Evolutionary conservation across 2,329 filamentous ascomycete species (phyloP).

Genomic region (Hypoxylon sp.): DNA sequence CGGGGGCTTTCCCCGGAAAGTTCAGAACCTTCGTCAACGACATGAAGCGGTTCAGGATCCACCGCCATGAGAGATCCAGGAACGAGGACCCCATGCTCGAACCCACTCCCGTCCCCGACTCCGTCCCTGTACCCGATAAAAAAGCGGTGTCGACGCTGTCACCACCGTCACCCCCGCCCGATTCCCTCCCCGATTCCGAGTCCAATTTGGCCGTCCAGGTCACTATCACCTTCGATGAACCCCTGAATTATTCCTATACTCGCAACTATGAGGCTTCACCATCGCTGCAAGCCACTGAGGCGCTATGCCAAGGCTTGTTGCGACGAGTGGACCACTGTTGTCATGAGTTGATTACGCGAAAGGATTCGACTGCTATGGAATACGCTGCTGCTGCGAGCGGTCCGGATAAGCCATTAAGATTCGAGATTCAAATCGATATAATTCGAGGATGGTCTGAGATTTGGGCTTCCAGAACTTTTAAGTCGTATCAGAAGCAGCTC

Average conservation of each 20-base stretch:
- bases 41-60: constrained; percentile 40
- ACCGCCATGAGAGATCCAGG: constrained; percentile 33
- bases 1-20: constrained; percentile 37
- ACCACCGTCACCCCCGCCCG: too few relatives aligned
- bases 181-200: constrained; percentile 31
- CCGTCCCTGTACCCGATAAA: constrained; percentile 1
- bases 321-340: constrained; percentile 61
- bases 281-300: constrained; percentile 54
- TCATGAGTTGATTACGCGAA: constrained; percentile 62
- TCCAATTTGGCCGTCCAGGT: constrained; percentile 53
- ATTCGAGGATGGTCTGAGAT: constrained; percentile 51
- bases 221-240: constrained; percentile 56
- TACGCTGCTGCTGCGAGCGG: constrained; percentile 48
- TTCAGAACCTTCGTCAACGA: constrained; percentile 43
- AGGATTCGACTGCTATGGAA: constrained; percentile 58
- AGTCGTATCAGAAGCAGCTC: constrained; percentile 60
- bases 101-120: constrained; percentile 10
- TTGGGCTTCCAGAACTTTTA: constrained; percentile 56
- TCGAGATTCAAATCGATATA: constrained; percentile 59
- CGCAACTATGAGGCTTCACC: constrained; percentile 58
- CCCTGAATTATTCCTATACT: constrained; percentile 54
- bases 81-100: constrained; percentile 20
- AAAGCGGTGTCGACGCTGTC: constrained; percentile 22
- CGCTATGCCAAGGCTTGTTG: constrained; percentile 59
- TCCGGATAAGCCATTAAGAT: constrained; percentile 55